phyloP scores from a whole-genome alignment of 768 basidiomycete genomes.

The Boletales sp. region DNA sequence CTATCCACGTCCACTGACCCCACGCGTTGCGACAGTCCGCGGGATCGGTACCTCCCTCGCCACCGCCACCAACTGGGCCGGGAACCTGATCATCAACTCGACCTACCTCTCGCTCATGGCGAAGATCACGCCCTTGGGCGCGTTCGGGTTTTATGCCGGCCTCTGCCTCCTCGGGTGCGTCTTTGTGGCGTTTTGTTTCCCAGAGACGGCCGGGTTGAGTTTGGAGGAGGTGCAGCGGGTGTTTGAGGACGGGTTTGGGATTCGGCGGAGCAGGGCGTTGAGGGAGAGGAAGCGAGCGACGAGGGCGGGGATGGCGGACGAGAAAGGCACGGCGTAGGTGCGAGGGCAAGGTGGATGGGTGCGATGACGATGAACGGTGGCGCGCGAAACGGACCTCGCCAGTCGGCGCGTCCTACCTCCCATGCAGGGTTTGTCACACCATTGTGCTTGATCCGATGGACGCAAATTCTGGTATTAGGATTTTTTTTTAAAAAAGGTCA shows the following conservation, averaged over 20 bases:
- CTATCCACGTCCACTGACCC: no score
- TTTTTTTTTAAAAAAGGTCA: no score
- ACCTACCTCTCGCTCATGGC: slow-evolving; percentile 81
- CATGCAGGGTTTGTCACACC: no score
- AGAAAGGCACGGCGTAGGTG: no score
- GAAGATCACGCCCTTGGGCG: slow-evolving; percentile 67
- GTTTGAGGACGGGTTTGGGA: slow-evolving; percentile 63
- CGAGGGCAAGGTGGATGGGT: no score
- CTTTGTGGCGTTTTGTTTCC: slow-evolving; percentile 70
- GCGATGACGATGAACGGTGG: no score
- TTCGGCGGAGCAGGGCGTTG: slow-evolving; percentile 49
- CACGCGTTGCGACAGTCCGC: no score
- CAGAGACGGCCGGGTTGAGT: slow-evolving; percentile 74
- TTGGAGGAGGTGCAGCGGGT: slow-evolving; percentile 64
- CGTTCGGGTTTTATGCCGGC: slow-evolving; percentile 75
- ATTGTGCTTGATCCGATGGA: no score
- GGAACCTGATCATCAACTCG: slow-evolving; percentile 71
- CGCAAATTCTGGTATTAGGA: no score
- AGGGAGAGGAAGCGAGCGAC: slow-evolving; percentile 27
- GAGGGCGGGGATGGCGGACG: not conserved
- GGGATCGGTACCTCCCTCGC: slow-evolving; percentile 74
- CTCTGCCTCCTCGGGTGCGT: slow-evolving; percentile 66
- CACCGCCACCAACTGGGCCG: slow-evolving; percentile 76
- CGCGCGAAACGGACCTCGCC: no score
- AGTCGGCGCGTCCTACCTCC: no score